Evolutionary conservation across 805 yeast species (phyloP), one percentile per base, ranked within the genome.

Genomic region (Candida glaebosa): DNA sequence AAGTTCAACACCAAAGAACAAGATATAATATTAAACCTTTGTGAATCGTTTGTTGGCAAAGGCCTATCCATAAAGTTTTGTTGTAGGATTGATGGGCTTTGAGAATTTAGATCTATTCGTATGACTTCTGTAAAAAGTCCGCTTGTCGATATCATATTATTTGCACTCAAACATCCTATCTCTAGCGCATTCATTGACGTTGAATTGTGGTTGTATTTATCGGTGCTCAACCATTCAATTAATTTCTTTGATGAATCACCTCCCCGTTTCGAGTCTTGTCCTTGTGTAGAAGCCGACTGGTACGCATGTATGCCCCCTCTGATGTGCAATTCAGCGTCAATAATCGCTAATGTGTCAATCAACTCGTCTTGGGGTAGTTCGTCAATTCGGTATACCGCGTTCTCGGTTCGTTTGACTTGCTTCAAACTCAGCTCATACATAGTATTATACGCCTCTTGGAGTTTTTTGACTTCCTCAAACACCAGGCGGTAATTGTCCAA

Each of bases 231-330:
- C 90, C 95, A 87, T 42, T 80, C 76, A n/a, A 87, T 73, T 34
- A 91, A 65, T 52, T 81, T 70, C 50, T 83, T 86, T 2, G 96
- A 88, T 0, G 96, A 87, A 56, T 91, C 99, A 1, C 96, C 96
- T 0, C 99, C 98, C 47, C 98, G 60, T 36, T 73, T 72, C 0
- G 61, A 57, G 43, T 79, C 77, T 53, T 91, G 99, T 0, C 99
- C 99, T 38, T 80, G 78, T 1, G 84, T 76, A 2, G 96, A 87
- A 0, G 98, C 98, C 16, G 72, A 61, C 55, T 91, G 99, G 58
- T 91, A 91, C 8, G 78, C 76, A 38, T 79, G 73, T 2, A 91
- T 58, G 0, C 96, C 97, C 0, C 96, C 97, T 33, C 81, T 67
- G 32, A 66, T 71, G 6, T 67, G 67, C 3, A 84, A 73, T 53